Conservation (phyloP, 2,329 filamentous ascomycete species). For the Calycina herbarum region DNA sequence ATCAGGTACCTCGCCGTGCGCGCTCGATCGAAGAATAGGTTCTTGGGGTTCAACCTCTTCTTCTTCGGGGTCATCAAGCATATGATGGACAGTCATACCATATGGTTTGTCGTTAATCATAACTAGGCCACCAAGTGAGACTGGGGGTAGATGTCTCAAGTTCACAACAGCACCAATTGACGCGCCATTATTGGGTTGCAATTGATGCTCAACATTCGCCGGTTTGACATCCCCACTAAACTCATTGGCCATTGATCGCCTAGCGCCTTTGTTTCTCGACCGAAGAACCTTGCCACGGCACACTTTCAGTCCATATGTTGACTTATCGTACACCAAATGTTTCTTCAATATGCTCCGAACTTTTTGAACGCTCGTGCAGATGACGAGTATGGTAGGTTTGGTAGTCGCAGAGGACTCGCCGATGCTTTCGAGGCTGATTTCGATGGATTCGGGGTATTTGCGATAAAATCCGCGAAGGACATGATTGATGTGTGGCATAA, state of each 20-base stretch:
- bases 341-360: constrained; percentile 71
- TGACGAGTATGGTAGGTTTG: constrained; percentile 72
- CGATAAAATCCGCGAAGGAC: constrained; percentile 70
- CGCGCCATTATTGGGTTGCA: constrained; percentile 77
- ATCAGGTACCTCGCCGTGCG: constrained; percentile 37
- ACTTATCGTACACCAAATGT: constrained; percentile 66
- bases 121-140: constrained; percentile 86
- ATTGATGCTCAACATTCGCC: constrained; percentile 75
- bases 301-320: constrained; percentile 67
- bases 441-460: constrained; percentile 73
- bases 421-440: constrained; percentile 74
- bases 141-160: constrained; percentile 82
- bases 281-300: constrained; percentile 67
- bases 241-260: constrained; percentile 45
- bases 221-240: constrained; percentile 44
- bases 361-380: constrained; percentile 73
- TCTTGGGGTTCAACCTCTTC: constrained; percentile 33
- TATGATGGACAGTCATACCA: constrained; percentile 96
- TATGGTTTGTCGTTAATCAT: constrained; percentile 81
- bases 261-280: constrained; percentile 50
- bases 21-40: constrained; percentile 33
- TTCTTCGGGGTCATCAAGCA: constrained; percentile 74
- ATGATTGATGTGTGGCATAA: constrained; percentile 73
- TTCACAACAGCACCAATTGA: constrained; percentile 91
- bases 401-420: constrained; percentile 67